Evolutionary conservation across 1,139 yeast genomes (phyloP).

Genomic region (Saccharomycopsis hybrid): DNA sequence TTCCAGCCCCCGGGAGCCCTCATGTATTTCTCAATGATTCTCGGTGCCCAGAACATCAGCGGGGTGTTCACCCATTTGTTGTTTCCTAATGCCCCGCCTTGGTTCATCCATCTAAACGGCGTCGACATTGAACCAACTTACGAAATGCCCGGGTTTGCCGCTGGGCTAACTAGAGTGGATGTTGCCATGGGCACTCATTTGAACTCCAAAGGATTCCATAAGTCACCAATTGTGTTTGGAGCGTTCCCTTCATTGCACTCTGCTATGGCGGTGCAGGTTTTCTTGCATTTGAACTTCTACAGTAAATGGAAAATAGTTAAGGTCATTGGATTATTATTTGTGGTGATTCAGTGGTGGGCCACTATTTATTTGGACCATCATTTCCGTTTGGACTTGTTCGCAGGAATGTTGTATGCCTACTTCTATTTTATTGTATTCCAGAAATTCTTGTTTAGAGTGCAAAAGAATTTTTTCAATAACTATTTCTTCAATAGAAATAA

Average conservation of each 20-base stretch:
- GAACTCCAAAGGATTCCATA: slow-evolving; percentile 57
- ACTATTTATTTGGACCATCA: slow-evolving; percentile 70
- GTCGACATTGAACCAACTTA: slow-evolving; percentile 47
- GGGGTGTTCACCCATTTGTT: slow-evolving; percentile 56
- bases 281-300: slow-evolving; percentile 39
- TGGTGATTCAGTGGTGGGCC: slow-evolving; percentile 64
- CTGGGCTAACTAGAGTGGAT: slow-evolving; percentile 62
- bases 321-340: slow-evolving; percentile 33
- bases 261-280: slow-evolving; percentile 53
- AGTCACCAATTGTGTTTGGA: slow-evolving; percentile 64
- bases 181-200: slow-evolving; percentile 55
- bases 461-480: slow-evolving; percentile 4
- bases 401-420: slow-evolving; percentile 47
- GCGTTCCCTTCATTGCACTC: slow-evolving; percentile 65
- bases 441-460: background rate
- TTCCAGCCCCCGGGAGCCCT: slow-evolving; percentile 59
- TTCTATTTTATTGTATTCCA: slow-evolving; percentile 31
- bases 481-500: slow-evolving; percentile 3
- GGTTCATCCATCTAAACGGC: slow-evolving; percentile 60
- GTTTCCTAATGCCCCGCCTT: slow-evolving; percentile 67
- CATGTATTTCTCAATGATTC: slow-evolving; percentile 43
- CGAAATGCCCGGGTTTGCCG: slow-evolving; percentile 62
- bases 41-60: slow-evolving; percentile 53
- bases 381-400: slow-evolving; percentile 54
- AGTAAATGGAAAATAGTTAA: slow-evolving; percentile 38